Evolutionary conservation across 208 protist species (phyloP), one percentile per base, ranked within the genome.

Genomic region (Crithidia acanthocephali): DNA sequence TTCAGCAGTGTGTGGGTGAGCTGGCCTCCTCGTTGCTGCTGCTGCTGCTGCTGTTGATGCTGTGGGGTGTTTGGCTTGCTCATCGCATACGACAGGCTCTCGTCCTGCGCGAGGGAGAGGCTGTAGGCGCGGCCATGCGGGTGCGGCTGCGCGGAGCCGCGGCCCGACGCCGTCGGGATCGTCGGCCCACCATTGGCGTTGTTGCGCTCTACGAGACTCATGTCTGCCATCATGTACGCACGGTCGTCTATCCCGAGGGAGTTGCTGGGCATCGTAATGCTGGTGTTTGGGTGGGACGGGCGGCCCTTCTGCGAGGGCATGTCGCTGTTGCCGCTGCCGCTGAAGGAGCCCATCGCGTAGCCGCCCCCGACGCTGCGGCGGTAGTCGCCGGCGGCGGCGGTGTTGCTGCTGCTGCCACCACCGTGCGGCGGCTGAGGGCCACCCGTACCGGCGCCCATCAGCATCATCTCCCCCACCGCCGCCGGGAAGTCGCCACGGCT

Each of bases 331-430:
- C 40, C 53, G 27, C 25, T 47, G 28, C 23, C 27, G 50, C 53
- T 65, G 47, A 64, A 65, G 35, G 63, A 64, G 32, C 45, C 32
- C 27, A 60, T 50, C 2, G 15, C 70, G 45, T 64, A 37, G 28
- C 37, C 35, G 22, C 42, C 50, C 20, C 32, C 44, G 23, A 20
- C 30, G 35, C 53, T 68, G 22, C 22, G 22, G 10, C 44, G 62
- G 22, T 28, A 13, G 6, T 42, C 44, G 5, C 1, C 47, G 9
- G 27, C 10, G n/a, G 28, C 30, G 30, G 5, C 45, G 53, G 25
- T 2, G n/a, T 8, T 23, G 42, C 40, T 32, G 40, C 30, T 27
- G 16, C 23, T 23, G 55, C 4, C 33, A 45, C 4, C 55, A n/a
- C n/a, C n/a, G n/a, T n/a, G n/a, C n/a, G n/a, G n/a, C n/a, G n/a